phyloP scores from a whole-genome alignment of 2,329 filamentous ascomycete species.

The Phaeophleospora eucalypticola region DNA sequence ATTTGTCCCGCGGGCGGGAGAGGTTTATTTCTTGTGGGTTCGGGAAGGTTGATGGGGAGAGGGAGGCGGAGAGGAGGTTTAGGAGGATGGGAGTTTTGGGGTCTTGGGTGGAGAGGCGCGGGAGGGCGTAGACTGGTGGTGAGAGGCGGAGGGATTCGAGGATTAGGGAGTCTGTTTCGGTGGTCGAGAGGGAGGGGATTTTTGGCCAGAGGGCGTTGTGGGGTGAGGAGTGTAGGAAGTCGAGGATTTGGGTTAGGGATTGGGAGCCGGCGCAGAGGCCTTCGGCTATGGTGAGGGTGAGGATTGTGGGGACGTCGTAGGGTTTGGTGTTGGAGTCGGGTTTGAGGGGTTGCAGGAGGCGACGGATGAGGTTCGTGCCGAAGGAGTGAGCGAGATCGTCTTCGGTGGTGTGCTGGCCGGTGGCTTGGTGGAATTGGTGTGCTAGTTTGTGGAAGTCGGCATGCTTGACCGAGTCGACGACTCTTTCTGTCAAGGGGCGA shows the following conservation, averaged over 20 bases:
- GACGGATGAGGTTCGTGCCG: conserved; percentile 45
- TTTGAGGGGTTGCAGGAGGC: too few species aligned
- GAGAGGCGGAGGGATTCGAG: conserved; percentile 42
- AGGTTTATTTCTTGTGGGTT: conserved; percentile 27
- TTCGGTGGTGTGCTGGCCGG: background rate
- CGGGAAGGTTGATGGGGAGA: conserved; percentile 39
- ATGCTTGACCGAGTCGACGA: conserved; percentile 46
- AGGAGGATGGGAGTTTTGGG: conserved; percentile 39
- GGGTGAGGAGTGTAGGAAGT: background rate
- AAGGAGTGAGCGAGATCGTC: background rate
- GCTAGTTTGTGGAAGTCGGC: conserved; percentile 29
- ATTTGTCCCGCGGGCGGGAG: background rate
- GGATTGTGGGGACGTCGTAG: background rate
- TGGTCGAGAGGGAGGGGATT: too few species aligned
- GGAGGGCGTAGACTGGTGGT: conserved; percentile 40
- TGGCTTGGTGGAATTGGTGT: background rate
- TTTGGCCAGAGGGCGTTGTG: background rate
- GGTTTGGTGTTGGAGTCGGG: too few species aligned
- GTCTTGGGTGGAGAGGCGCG: conserved; percentile 35
- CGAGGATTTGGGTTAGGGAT: background rate
- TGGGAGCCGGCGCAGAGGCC: background rate
- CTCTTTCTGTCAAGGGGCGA: conserved; percentile 34
- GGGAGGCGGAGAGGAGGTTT: conserved; percentile 41
- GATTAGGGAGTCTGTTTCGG: too few species aligned
- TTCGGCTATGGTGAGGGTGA: background rate